A percentile compares a stretch with the other conserved stretches of the same genome.
Conservation (phyloP, 768 basidiomycete species). For the Leccinum subgranulosum region DNA sequence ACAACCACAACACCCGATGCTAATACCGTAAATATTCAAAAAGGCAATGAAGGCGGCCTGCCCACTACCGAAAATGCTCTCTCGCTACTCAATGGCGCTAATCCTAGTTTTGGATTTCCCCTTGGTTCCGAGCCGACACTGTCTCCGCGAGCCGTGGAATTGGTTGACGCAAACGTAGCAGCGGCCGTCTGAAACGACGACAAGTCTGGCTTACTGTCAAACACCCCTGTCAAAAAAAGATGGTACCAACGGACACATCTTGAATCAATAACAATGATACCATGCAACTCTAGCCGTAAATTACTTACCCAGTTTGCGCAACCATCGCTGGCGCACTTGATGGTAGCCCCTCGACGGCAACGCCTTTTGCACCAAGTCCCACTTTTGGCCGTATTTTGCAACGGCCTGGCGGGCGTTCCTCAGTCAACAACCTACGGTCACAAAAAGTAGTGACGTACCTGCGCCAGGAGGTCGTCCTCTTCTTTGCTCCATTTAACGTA, state of each 20-base stretch:
- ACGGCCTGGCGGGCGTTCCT: conserved; percentile 29
- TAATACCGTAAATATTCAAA: conserved; percentile 5
- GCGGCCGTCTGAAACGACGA: conserved; percentile 32
- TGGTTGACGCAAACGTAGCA: conserved; percentile 10
- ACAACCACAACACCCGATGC: too few species aligned
- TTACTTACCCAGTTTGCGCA: conserved; percentile 36
- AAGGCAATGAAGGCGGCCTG: conserved; percentile 16
- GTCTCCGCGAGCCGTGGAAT: conserved; percentile 1
- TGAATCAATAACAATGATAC: too few species aligned
- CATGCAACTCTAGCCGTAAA: background rate
- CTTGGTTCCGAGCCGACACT: conserved; percentile 20
- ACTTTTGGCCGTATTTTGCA: conserved; percentile 37
- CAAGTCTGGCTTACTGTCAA: conserved; percentile 36
- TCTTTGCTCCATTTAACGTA: conserved; percentile 44
- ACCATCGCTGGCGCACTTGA: conserved; percentile 43
- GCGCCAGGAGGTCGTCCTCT: conserved; percentile 39
- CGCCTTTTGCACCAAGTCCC: conserved; percentile 41
- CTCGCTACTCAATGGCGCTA: conserved; percentile 39
- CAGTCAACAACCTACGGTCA: background rate
- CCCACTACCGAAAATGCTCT: conserved; percentile 27
- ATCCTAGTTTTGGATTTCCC: conserved; percentile 36
- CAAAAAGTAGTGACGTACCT: conserved; percentile 22
- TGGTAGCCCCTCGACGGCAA: conserved; percentile 40
- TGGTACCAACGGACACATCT: background rate
- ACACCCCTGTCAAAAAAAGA: conserved; percentile 23